phyloP scores from a whole-genome alignment of 2,329 filamentous ascomycete species.

The Chrysosporium keratinophilum region DNA sequence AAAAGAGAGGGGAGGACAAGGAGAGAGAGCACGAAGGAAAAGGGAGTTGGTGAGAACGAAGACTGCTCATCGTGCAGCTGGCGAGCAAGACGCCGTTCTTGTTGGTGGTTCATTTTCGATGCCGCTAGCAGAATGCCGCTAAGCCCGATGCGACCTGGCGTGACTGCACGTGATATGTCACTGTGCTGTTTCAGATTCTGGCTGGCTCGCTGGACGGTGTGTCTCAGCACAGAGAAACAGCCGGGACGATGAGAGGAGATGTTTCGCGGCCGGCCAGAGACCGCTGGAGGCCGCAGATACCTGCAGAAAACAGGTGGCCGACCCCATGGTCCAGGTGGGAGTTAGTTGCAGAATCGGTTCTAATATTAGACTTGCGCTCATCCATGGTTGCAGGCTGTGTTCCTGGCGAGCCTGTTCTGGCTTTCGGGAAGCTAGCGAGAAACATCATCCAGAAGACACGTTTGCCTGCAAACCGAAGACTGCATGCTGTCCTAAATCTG shows the following conservation, averaged over 20 bases:
- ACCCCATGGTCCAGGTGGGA: background rate
- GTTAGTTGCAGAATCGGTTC: background rate
- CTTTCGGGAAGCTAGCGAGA: background rate
- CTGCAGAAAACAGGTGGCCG: background rate
- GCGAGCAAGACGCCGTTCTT: background rate
- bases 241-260: background rate
- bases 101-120: conserved; percentile 9
- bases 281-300: background rate
- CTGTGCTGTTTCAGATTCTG: conserved; percentile 1
- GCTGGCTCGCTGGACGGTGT: background rate
- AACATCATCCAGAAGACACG: background rate
- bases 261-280: background rate
- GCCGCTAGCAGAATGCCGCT: conserved; percentile 8
- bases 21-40: background rate
- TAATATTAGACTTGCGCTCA: background rate
- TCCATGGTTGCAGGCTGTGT: conserved; percentile 4
- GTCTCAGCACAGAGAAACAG: background rate
- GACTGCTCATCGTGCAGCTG: conserved; percentile 1
- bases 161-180: conserved; percentile 6
- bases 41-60: background rate
- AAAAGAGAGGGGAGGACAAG: background rate
- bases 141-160: conserved; percentile 2
- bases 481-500: background rate
- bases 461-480: too few species aligned
- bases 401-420: background rate